Percentiles rank a stretch among this genome's conserved stretches.
These are phyloP conservation scores for Carex pumila DNA, from an alignment of 176 grass and related monocot genomes.

Conservation along the genomic window DNA sequence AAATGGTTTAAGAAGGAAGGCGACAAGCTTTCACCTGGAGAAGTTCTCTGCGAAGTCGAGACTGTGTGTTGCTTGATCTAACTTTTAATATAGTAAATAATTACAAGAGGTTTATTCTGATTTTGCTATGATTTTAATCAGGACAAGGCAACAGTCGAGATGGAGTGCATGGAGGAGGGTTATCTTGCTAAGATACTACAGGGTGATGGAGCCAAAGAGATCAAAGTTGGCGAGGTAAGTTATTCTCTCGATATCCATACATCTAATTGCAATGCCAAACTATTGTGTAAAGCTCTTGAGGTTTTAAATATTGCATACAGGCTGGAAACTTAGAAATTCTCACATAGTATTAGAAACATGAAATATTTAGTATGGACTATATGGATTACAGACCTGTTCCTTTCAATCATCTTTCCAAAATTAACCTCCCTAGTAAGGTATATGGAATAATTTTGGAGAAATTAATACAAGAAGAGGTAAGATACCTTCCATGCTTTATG, in stretches of 20 bases:
- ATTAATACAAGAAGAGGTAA: neutral
- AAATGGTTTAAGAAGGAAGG: constrained; percentile 98
- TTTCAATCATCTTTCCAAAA: neutral
- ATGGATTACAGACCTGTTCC: neutral
- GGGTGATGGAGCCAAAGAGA: constrained; percentile 90
- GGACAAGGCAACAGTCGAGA: constrained; percentile 94
- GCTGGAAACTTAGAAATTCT: neutral
- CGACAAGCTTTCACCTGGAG: constrained; percentile 74
- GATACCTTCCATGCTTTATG: neutral
- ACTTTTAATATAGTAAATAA: neutral
- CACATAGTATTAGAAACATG: neutral
- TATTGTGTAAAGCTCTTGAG: neutral
- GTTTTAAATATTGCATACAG: neutral
- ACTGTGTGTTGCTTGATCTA: constrained; percentile 53
- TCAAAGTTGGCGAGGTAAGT: constrained; percentile 91
- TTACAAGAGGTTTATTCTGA: constrained; percentile 15
- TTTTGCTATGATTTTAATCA: constrained; percentile 20
- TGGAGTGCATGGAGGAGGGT: constrained; percentile 99
- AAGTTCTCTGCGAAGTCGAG: constrained; percentile 94
- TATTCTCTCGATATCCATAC: neutral
- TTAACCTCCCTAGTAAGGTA: neutral
- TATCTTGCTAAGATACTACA: constrained; percentile 94
- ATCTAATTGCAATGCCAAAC: neutral
- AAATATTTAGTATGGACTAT: neutral
- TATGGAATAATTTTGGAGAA: neutral